A percentile compares a stretch with the other conserved stretches of the same genome.
These are phyloP conservation scores for Talaromyces albobiverticillius DNA, from an alignment of 2,329 filamentous ascomycete genomes.

Conservation along the genomic window DNA sequence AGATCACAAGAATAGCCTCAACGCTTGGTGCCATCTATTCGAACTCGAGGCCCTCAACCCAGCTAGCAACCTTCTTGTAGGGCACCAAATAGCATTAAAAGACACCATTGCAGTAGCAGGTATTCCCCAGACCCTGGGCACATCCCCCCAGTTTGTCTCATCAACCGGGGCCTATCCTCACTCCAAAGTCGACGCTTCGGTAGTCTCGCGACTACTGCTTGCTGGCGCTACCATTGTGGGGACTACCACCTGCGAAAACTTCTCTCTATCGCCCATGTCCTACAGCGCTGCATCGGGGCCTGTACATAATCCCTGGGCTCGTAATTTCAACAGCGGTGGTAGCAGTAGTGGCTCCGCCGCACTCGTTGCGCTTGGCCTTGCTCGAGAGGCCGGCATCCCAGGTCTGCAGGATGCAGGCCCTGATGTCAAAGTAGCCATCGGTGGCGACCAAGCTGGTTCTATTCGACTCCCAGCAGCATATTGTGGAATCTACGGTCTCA, in stretches of 20 bases:
- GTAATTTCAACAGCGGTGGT: slow-evolving; percentile 30
- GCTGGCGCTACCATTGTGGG: slow-evolving; percentile 29
- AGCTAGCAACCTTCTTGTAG: not conserved
- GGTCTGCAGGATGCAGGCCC: slow-evolving; percentile 27
- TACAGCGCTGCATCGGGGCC: slow-evolving; percentile 31
- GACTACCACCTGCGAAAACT: slow-evolving; percentile 35
- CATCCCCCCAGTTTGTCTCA: slow-evolving; percentile 17
- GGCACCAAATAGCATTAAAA: not conserved
- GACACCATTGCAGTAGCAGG: slow-evolving; percentile 5
- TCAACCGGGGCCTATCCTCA: slow-evolving; percentile 25
- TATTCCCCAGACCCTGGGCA: not conserved
- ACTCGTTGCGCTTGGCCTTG: slow-evolving; percentile 21
- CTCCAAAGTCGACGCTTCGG: slow-evolving; percentile 29
- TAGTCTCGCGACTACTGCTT: slow-evolving; percentile 28
- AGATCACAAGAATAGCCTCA: not conserved
- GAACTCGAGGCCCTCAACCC: not conserved
- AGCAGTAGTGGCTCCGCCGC: slow-evolving; percentile 33
- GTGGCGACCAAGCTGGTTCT: slow-evolving; percentile 29
- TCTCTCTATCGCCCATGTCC: slow-evolving; percentile 30
- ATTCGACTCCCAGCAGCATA: slow-evolving; percentile 35
- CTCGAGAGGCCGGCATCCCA: not conserved
- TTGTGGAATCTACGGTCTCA: slow-evolving; percentile 35
- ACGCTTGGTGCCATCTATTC: not conserved
- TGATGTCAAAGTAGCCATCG: slow-evolving; percentile 40
- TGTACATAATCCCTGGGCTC: slow-evolving; percentile 33